A percentile compares a stretch with the other conserved stretches of the same genome.
Evolutionary conservation across 306 rosid genomes (phyloP).

Genomic region (Oxytropis ochrocephala): DNA sequence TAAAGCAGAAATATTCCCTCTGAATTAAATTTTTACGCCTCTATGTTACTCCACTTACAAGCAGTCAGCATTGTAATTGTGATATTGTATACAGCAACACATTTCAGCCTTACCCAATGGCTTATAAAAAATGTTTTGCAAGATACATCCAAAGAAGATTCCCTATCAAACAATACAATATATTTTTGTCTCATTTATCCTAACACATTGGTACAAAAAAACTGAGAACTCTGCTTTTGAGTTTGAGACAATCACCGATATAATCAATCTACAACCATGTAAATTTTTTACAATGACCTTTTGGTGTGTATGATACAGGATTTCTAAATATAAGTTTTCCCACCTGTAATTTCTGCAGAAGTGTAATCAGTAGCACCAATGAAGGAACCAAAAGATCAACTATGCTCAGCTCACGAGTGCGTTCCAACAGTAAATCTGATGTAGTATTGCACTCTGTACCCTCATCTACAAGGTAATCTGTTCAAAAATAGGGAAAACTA

Average conservation of each 20-base stretch:
- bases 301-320: neutral
- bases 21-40: too few relatives aligned
- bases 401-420: slow-evolving; percentile 75
- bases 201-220: neutral
- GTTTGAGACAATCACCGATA: slow-evolving; percentile 12
- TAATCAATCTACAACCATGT: neutral
- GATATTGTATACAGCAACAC: neutral
- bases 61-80: too few relatives aligned
- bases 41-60: neutral
- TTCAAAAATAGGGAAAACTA: slow-evolving; percentile 27
- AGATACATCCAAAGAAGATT: neutral
- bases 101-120: neutral
- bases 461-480: slow-evolving; percentile 99
- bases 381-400: slow-evolving; percentile 93
- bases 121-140: neutral
- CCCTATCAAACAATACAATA: slow-evolving; percentile 3
- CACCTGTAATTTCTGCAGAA: slow-evolving; percentile 84
- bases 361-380: slow-evolving; percentile 63
- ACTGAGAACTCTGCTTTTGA: neutral
- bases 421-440: slow-evolving; percentile 84
- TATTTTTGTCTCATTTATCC: neutral
- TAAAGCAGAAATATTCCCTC: too few relatives aligned
- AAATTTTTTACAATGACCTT: neutral
- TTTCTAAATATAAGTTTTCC: neutral
- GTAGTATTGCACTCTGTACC: slow-evolving; percentile 92